phyloP scores from a whole-genome alignment of 768 basidiomycete species.

The Mrakia hoshinonis region DNA sequence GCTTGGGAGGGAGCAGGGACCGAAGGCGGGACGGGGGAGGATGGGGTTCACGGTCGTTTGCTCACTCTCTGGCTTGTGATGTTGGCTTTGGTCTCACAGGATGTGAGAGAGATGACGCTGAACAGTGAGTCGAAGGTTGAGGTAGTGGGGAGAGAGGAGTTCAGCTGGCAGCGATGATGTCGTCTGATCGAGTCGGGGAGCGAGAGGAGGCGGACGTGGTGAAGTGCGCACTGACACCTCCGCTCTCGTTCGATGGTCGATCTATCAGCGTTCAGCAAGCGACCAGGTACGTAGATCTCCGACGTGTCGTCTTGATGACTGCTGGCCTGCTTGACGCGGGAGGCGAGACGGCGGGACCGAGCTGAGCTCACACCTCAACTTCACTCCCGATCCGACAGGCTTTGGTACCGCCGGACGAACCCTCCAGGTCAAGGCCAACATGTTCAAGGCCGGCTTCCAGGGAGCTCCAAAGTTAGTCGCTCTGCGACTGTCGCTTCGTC shows the following conservation, averaged over 20 bases:
- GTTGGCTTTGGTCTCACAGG: not conserved
- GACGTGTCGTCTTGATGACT: not conserved
- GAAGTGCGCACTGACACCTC: not conserved
- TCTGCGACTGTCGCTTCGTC: not conserved
- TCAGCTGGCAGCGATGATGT: too few relatives aligned
- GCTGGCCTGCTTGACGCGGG: not conserved
- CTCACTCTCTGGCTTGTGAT: too few relatives aligned
- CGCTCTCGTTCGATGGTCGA: not conserved
- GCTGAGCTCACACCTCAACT: not conserved
- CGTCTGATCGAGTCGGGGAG: not conserved
- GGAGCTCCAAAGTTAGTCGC: not conserved
- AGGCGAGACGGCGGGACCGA: not conserved
- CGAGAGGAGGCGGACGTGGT: not conserved
- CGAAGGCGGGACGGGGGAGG: too few relatives aligned
- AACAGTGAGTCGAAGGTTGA: not conserved
- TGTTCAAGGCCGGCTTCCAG: constrained; percentile 9
- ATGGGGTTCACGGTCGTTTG: too few relatives aligned
- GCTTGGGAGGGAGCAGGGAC: too few relatives aligned
- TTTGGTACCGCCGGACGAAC: not conserved
- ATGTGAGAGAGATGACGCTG: not conserved
- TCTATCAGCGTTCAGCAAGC: not conserved
- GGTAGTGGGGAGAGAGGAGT: not conserved
- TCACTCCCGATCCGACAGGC: not conserved
- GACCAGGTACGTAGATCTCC: not conserved
- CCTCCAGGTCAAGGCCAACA: not conserved